Evolutionary conservation across 768 basidiomycete species (phyloP), one percentile per base, ranked within the genome.

Genomic region (Boletus eberwhitei): DNA sequence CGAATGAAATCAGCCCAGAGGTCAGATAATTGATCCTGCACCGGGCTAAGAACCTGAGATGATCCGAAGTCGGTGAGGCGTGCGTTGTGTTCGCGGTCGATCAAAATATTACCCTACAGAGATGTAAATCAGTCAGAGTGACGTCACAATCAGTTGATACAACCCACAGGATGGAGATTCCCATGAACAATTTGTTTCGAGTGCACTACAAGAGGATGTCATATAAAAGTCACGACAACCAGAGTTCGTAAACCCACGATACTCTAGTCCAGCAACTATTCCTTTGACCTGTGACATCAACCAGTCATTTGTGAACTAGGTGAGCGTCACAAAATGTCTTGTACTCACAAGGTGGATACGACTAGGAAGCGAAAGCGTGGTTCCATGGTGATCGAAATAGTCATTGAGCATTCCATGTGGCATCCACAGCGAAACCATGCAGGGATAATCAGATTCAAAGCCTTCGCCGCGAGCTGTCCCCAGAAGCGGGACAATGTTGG

Each of bases 151-250:
- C 35, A 36, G 14, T 16, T 16, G 19, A 54, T 17, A 13, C 31
- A n/a, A 48, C 55, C 3, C 16, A 44, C 56, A 1, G 56, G 56
- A 2, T 57, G 56, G 14, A 57, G 16, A 55, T 57, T 32, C 1
- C 56, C 53, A 8, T 57, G 56, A 38, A 57, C n/a, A 8, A 55
- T 21, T 8, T 0, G 0, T 22, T 7, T 5, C 0, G 47, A 49
- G 21, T 57, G 56, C 5, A 57, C 56, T 57, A 11, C 8, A 17
- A n/a, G 8, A 44, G 32, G 9, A 7, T 21, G 37, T 49, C 12
- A 45, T 8, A 21, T 50, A 37, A 37, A 19, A 7, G 8, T n/a
- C 8, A 31, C 7, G 16, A 32, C 2, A 21, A 43, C 1, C 5
- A 26, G 22, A 4, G 19, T 44, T 43, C 9, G 3, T 24, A 2